A percentile compares a stretch with the other conserved stretches of the same genome.
Evolutionary conservation across 139 green algal species (phyloP).

Genomic region (Tetradesmus lagerheimii): DNA sequence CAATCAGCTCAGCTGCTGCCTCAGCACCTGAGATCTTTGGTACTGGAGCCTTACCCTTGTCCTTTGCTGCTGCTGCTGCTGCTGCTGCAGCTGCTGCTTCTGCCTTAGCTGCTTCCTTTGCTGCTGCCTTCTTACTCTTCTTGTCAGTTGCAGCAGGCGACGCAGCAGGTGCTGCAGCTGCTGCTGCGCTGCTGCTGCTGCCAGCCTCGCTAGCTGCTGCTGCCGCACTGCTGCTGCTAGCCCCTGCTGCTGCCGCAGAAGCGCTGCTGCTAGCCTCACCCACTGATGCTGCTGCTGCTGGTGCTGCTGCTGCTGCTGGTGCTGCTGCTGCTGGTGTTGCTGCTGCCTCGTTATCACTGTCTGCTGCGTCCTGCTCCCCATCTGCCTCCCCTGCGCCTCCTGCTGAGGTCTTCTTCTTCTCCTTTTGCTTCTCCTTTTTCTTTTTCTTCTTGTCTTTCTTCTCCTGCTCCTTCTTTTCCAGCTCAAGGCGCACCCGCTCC

Average conservation of each 20-base stretch:
- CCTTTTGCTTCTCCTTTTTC: conserved; percentile 32
- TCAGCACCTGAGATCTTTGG: background rate
- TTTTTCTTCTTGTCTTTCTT: conserved; percentile 37
- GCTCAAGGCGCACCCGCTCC: background rate
- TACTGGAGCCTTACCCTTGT: background rate
- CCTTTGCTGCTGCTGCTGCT: conserved; percentile 15
- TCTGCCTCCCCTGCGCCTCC: background rate
- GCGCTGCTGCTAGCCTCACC: conserved; percentile 4
- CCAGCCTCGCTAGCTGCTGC: background rate
- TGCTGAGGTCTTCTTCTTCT: conserved; percentile 28
- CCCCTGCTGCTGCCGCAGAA: background rate
- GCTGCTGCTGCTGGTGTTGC: background rate
- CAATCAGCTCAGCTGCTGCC: background rate
- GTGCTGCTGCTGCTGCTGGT: background rate
- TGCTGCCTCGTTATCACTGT: background rate
- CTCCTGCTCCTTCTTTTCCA: background rate
- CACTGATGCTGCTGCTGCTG: background rate
- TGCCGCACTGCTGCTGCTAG: background rate
- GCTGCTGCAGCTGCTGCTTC: background rate
- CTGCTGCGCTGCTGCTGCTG: background rate
- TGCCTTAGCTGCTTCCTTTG: conserved; percentile 1
- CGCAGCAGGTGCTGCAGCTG: background rate
- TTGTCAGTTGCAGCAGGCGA: background rate
- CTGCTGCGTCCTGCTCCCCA: background rate
- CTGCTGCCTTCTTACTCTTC: conserved; percentile 20